Percentiles rank a stretch among this genome's conserved stretches.
These are phyloP conservation scores for Umbelopsis sp. DNA, from an alignment of 371 early-diverging fungal genomes.

Conservation along the genomic window DNA sequence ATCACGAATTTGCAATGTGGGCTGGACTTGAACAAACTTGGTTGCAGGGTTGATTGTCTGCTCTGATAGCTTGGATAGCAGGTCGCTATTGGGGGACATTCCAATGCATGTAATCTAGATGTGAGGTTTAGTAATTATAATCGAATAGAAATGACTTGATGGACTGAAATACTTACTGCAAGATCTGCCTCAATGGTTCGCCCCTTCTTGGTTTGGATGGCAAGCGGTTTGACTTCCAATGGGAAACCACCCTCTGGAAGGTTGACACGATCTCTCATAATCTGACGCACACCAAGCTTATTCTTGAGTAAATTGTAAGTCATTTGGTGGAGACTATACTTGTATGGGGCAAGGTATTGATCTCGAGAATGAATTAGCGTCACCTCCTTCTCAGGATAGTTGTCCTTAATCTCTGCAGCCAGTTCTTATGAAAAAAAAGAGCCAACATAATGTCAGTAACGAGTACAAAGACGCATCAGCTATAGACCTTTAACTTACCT, in stretches of 20 bases:
- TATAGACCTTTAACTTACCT: conserved; percentile 28
- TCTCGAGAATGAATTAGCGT: conserved; percentile 67
- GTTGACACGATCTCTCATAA: conserved; percentile 52
- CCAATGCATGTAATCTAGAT: conserved; percentile 66
- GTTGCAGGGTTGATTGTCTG: conserved; percentile 46
- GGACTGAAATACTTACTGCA: conserved; percentile 40
- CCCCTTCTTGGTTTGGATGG: conserved; percentile 49
- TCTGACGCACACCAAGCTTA: conserved; percentile 52
- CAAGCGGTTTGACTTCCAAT: conserved; percentile 49
- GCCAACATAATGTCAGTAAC: conserved; percentile 24
- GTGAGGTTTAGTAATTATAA: background rate
- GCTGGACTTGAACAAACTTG: conserved; percentile 57
- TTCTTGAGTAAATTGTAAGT: conserved; percentile 41
- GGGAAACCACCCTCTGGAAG: conserved; percentile 51
- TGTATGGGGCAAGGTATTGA: conserved; percentile 58
- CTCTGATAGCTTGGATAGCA: conserved; percentile 49
- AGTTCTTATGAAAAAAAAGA: conserved; percentile 36
- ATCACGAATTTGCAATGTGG: conserved; percentile 70
- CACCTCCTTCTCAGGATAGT: conserved; percentile 64
- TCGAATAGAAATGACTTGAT: background rate
- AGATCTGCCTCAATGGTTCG: conserved; percentile 56
- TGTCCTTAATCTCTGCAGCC: conserved; percentile 71
- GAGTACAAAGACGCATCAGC: conserved; percentile 15
- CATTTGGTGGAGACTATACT: conserved; percentile 47
- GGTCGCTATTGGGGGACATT: conserved; percentile 62